Base-by-base conservation (phyloP, 2,329 filamentous ascomycete species). In the Pseudogymnoascus pannorum region DNA sequence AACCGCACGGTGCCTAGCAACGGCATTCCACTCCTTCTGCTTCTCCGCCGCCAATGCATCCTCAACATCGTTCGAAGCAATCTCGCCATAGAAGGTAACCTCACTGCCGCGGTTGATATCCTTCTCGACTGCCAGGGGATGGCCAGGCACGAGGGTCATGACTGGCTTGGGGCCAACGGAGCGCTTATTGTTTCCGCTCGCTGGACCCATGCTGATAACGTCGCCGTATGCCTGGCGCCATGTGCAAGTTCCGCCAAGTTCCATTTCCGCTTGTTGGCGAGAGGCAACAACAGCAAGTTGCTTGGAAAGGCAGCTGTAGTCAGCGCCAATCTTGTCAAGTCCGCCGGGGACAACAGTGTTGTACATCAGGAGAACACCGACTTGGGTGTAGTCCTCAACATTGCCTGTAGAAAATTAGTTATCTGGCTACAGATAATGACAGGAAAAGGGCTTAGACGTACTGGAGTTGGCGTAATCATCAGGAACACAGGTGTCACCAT, bases 321-420 rank as follows among this genome's bases (percentile, higher is more conserved):
- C 69, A 24, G 68, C 64, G 35, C 68, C 64, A 8, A 70, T 65
- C 8, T 29, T 61, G 24, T 61, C 64, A 22, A 70, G 61, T 11
- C 69, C 70, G 18, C 67, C 67, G 4, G 68, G 68, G 5, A 71
- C 69, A 36, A 66, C 61, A 61, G 67, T 67, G 61, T 71, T 68
- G 57, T 66, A 71, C 2, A 72, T 33, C 9, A 63, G 66, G 5
- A 71, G 60, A 12, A 67, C 58, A 9, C 63, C 68, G 20, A 65
- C 35, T 64, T 72, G 67, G 26, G 69, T 69, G 61, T 68, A 70
- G 65, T 70, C 63, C 66, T 71, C 69, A 14, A 62, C 48, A 61
- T 65, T 68, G 40, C 63, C 66, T 20, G 63, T 58, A 20, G 61
- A 58, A 9, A 64, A 63, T 61, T 72, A 72, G 8, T 29, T 54